Conservation (phyloP, 2,329 filamentous ascomycete genomes). For the Sporothrix dimorphospora region DNA sequence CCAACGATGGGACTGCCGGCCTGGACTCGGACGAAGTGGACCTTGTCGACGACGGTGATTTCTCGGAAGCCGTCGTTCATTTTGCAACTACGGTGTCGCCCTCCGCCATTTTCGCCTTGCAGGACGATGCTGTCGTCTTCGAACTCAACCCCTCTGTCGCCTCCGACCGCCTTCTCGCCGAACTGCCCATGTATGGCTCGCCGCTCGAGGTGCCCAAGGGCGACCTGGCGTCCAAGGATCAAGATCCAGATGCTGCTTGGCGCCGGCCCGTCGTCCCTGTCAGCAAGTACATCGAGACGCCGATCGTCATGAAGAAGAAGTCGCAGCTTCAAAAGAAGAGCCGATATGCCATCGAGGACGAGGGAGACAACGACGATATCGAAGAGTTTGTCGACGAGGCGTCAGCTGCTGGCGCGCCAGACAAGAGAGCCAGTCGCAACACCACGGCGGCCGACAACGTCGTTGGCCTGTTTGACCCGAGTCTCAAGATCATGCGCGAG, state of each 20-base stretch:
- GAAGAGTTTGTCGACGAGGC: slow-evolving; percentile 43
- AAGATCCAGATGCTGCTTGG: slow-evolving; percentile 72
- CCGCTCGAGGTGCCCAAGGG: slow-evolving; percentile 61
- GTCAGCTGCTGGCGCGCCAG: not conserved
- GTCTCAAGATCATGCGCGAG: slow-evolving; percentile 88
- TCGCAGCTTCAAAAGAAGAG: slow-evolving; percentile 74
- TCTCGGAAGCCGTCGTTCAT: slow-evolving; percentile 37
- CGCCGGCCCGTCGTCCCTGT: slow-evolving; percentile 77
- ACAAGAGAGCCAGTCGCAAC: not conserved
- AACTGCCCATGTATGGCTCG: slow-evolving; percentile 78
- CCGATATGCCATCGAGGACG: slow-evolving; percentile 78
- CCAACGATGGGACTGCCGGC: slow-evolving; percentile 44
- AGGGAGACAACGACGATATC: slow-evolving; percentile 52
- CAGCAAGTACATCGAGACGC: slow-evolving; percentile 83
- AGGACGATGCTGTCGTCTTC: slow-evolving; percentile 80
- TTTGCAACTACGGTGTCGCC: slow-evolving; percentile 61
- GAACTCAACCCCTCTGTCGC: slow-evolving; percentile 73
- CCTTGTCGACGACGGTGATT: slow-evolving; percentile 45
- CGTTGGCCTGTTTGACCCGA: slow-evolving; percentile 85
- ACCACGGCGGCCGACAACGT: not conserved
- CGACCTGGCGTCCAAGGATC: slow-evolving; percentile 60
- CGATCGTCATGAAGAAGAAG: slow-evolving; percentile 69
- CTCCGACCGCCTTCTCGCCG: slow-evolving; percentile 75
- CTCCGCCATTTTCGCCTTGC: slow-evolving; percentile 80
- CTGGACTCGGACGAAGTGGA: slow-evolving; percentile 49